Base-by-base conservation (phyloP, 139 green algal genomes). In the Klebsormidium nitens region DNA sequence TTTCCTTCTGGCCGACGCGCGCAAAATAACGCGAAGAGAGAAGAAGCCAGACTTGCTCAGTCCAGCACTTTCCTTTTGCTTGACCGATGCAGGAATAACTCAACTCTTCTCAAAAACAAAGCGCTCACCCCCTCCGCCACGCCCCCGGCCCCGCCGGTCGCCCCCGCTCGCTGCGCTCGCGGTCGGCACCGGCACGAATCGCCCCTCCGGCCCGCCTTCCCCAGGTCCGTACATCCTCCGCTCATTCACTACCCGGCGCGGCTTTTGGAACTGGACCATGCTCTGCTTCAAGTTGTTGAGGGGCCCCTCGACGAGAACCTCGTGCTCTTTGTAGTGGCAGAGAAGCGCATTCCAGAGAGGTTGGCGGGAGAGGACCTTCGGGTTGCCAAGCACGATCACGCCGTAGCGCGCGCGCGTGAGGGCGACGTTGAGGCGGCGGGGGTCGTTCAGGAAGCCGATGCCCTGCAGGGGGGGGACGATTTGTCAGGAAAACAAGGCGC, bases 361-460 rank as follows among this genome's bases (percentile, higher is more conserved):
- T 49, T 93, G 83, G 75, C 81, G 85, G 37, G 58, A 69, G 44
- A 93, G 80, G 56, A 87, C 82, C 63, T 85, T 87, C 11, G 92
- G 87, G 77, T 98, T 97, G 35, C 93, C 93, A 42, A 98, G 75
- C n/a, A 98, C 74, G 1, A 97, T 84, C 3, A 97, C 61, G 19
- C 93, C 89, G 69, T 87, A 91, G 55, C 88, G 76, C 26, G 92
- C 92, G 4, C 94, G 84, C 1, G 94, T 99, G 32, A 99, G 85
- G n/a, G 93, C 93, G 39, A 88, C 83, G 69, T 99, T 99, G 36
- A 99, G 79, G 46, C 94, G 86, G 36, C 94, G 87, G 2, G 92
- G 89, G 75, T 99, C 94, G 11, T 83, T 85, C 65, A 99, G 80
- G 79, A 99, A 99, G 31, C 94, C 94, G 68, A 99, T 95, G 46